Evolutionary conservation across 306 rosid genomes (phyloP), one percentile per base, ranked within the genome.

Genomic region (Gastrolobium villosum): DNA sequence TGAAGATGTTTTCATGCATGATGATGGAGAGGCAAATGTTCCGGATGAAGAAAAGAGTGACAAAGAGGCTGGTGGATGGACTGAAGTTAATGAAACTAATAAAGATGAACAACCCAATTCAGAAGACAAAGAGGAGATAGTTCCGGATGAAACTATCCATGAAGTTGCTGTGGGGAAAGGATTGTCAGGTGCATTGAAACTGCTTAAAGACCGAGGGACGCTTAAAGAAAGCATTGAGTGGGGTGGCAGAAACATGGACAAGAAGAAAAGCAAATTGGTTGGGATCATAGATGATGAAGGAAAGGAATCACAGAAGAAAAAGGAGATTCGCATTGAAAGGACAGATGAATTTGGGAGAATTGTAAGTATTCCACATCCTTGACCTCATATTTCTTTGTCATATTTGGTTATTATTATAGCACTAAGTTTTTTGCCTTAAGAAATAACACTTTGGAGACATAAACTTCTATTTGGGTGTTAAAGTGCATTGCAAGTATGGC

Each of bases 171-270:
- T 95, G 2, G 98, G 99, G 65, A 95, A 95, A 78, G 98, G 97
- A 60, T 80, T 95, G 74, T 91, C 98, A 13, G 91, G 98, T 81
- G 98, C 82, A n/a, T 77, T 95, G 81, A 88, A 82, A 85, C 87
- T 95, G 55, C 96, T 95, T 81, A 88, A 95, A 82, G 98, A 93
- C 0, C 89, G 99, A 72, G 99, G 98, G 54, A 90, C 95, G 36
- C 96, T 95, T 46, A 95, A 95, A 85, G 97, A 95, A 87, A 89
- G 84, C 78, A 65, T 91, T 66, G 98, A 95, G 57, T 95, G 98
- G 98, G 98, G 99, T 81, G 99, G 99, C 76, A 93, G 98, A 87
- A 95, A 93, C 87, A 93, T 95, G 99, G 99, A 95, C 79, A 95
- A 95, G 89, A 95, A 93, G 82, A 95, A 91, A 84, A 87, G 98